Evolutionary conservation across 2,329 filamentous ascomycete species (phyloP), one percentile per base, ranked within the genome.

Genomic region (Trematosphaeria pertusa): DNA sequence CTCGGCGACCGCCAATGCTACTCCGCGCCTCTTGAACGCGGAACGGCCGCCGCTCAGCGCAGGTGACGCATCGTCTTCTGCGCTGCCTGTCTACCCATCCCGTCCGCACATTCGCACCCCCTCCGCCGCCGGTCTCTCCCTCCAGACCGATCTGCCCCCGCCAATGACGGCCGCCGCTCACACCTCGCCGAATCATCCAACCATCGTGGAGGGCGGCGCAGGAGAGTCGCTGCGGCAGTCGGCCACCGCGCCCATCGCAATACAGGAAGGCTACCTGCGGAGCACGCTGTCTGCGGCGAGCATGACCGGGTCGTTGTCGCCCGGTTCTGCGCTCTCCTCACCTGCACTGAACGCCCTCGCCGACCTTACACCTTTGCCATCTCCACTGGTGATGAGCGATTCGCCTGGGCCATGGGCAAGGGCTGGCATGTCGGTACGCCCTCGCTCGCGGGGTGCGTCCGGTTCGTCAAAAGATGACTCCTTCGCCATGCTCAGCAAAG

Each of bases 361-460:
- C 34, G 77, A 80, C 56, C 70, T 80, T 41, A 80, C 77, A n/a
- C 78, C 78, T 28, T 67, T 80, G n/a, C 78, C 78, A 5, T 79
- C 77, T 10, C 78, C 78, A 20, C 63, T 79, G 57, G 61, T 70
- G 7, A 70, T 75, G 49, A 63, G 62, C 51, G 73, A 74, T 46
- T 74, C 73, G 24, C 71, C 75, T 4, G 67, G 67, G 12, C 68
- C 72, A 53, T 78, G 76, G 76, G 67, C 64, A 44, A 63, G 69
- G 30, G 65, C 67, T 33, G 62, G 59, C 32, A 55, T 60, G 20
- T 55, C 57, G 15, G 54, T 58, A 56, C 54, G 72, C 46, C 57
- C 70, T 18, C 65, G 69, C 15, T 72, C 71, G 7, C 58, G 69
- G 30, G 70, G 69, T 24, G 57, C 64, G 15, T 64, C 66, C 26